Percentiles rank a stretch among this genome's conserved stretches.
These are phyloP conservation scores for Vicia faba DNA, from an alignment of 306 rosid genomes.

Conservation along the genomic window DNA sequence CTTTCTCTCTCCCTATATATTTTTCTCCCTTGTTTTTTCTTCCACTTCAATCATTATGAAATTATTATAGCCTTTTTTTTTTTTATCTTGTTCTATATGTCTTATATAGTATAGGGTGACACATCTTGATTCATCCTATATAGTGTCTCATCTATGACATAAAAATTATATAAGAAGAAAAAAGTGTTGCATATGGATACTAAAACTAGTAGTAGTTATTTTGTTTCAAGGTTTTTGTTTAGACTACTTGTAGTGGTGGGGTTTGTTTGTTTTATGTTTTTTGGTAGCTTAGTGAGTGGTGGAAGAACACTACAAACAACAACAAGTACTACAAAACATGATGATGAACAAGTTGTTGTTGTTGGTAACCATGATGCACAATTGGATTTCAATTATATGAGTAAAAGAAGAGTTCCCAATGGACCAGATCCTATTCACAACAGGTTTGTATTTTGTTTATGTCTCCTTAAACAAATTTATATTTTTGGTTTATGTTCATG, in stretches of 20 bases:
- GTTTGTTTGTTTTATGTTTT: conserved; percentile 56
- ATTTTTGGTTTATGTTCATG: not conserved
- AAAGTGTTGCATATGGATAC: conserved; percentile 42
- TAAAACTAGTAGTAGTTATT: conserved; percentile 38
- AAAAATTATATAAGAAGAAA: conserved; percentile 5
- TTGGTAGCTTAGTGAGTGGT: conserved; percentile 45
- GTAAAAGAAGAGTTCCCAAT: conserved; percentile 87
- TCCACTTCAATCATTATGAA: conserved; percentile 43
- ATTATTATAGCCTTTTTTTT: conserved; percentile 46
- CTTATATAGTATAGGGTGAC: conserved; percentile 27
- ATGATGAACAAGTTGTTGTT: conserved; percentile 34
- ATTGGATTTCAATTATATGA: conserved; percentile 69
- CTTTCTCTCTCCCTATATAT: conserved; percentile 28
- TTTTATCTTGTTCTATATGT: conserved; percentile 26
- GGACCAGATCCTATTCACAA: conserved; percentile 97
- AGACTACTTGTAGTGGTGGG: conserved; percentile 52
- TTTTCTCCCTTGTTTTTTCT: conserved; percentile 14
- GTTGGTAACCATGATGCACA: conserved; percentile 47
- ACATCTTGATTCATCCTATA: conserved; percentile 11
- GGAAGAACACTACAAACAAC: conserved; percentile 27
- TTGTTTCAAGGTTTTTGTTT: conserved; percentile 45
- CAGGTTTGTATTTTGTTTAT: conserved; percentile 56
- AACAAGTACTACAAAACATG: conserved; percentile 27
- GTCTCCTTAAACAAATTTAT: conserved; percentile 1
- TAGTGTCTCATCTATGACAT: conserved; percentile 32